phyloP scores from a whole-genome alignment of 164 flowering plant genomes.

The Platanus orientalis region DNA sequence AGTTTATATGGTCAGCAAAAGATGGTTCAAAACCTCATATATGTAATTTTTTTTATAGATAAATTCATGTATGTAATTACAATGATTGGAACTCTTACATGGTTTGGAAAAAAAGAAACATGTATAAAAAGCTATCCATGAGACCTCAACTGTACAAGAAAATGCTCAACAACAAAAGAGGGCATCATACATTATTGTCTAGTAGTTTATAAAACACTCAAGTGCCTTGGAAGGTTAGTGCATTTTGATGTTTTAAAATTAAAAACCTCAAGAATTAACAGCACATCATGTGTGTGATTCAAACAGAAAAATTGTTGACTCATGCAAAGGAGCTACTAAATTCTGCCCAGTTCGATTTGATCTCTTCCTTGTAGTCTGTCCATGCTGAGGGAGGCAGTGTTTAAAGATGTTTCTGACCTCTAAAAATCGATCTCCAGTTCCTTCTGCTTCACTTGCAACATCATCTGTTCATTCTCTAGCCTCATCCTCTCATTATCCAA shows the following conservation, averaged over 20 bases:
- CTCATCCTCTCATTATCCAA: slow-evolving; percentile 54
- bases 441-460: slow-evolving; percentile 43
- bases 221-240: not conserved
- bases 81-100: not conserved
- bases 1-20: not conserved
- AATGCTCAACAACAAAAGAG: not conserved
- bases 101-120: not conserved
- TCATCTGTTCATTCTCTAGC: slow-evolving; percentile 44
- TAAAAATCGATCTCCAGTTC: slow-evolving; percentile 26
- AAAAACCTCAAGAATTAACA: not conserved
- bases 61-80: too few relatives aligned
- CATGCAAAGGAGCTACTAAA: slow-evolving; percentile 15
- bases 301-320: not conserved
- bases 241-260: not conserved
- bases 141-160: slow-evolving; percentile 12
- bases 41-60: too few relatives aligned
- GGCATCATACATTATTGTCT: not conserved
- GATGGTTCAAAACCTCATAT: not conserved
- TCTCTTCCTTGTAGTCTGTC: slow-evolving; percentile 31
- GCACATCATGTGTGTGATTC: not conserved
- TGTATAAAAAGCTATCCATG: not conserved
- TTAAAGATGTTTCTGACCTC: slow-evolving; percentile 25
- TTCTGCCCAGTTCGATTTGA: slow-evolving; percentile 26
- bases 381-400: slow-evolving; percentile 17
- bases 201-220: not conserved